Base-by-base conservation (phyloP, 2,329 filamentous ascomycete species). In the Talaromyces sp. region DNA sequence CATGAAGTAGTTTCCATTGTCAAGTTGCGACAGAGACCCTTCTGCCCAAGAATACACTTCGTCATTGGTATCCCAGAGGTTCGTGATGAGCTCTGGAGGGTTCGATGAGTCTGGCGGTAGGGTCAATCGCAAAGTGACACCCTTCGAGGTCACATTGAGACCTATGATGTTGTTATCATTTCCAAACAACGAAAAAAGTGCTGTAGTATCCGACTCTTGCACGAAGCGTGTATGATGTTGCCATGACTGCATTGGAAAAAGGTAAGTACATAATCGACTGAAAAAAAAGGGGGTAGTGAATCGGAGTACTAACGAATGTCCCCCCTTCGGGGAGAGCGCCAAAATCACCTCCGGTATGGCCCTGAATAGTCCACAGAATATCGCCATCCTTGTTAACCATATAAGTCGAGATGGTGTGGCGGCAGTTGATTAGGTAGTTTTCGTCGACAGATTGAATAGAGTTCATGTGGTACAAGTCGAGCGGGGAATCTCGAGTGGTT, bases 391-490 rank as follows among this genome's bases (percentile, higher is more conserved):
- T 67, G 62, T 70, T 65, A 14, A 75, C 47, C 34, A 72, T 72
- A 50, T 68, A 73, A 1, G 66, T 72, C 6, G 71, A 71, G 68
- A 72, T 75, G 52, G 68, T 70, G 63, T 75, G 72, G n/a, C 74
- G 73, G 28, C 73, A 60, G 23, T 73, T 75, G n/a, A 76, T 65
- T 8, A 76, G 61, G 47, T 73, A 76, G 16, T 73, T 70, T 2
- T 75, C 68, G n/a, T 71, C 65, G 53, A 72, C 67, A 5, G 66
- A 57, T 51, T 70, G 64, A 28, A 76, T 68, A 9, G 73, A 67
- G 61, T 76, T 76, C 59, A 75, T 75, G 60, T 75, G 73, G 57
- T 74, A 75, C 23, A 69, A 67, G 65, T 76, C 73, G 66, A 69
- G 75, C n/a, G 73, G 73, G 14, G 63, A 64, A 14, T 68, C 63